Percentiles rank a stretch among this genome's conserved stretches.
Evolutionary conservation across 2,329 filamentous ascomycete species (phyloP).

Genomic region (Cladosporium cucumerinum): DNA sequence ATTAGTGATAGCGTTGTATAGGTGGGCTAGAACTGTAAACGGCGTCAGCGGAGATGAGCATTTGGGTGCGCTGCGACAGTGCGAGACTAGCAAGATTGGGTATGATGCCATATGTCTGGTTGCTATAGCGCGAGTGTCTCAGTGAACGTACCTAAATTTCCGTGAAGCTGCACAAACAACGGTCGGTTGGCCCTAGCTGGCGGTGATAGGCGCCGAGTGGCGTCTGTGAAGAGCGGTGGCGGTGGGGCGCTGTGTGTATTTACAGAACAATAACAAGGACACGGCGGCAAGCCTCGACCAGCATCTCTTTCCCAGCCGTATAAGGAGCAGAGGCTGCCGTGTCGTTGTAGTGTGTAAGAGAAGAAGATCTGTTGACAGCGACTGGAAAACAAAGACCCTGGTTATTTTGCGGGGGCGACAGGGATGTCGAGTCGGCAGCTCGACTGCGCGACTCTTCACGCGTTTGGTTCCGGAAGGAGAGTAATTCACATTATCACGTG

Average conservation of each 20-base stretch:
- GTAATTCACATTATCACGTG: not conserved
- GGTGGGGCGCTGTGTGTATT: not conserved
- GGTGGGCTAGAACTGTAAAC: constrained; percentile 2
- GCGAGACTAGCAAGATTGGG: constrained; percentile 6
- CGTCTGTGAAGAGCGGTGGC: constrained; percentile 6
- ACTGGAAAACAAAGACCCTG: not conserved
- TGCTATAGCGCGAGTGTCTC: constrained; percentile 12
- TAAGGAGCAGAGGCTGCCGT: not conserved
- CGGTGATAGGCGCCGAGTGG: not conserved
- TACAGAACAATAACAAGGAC: constrained; percentile 1
- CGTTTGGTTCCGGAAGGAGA: not conserved
- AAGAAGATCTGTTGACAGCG: not conserved
- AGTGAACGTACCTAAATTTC: constrained; percentile 9
- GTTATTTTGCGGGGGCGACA: too few species aligned
- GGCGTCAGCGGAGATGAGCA: constrained; percentile 8
- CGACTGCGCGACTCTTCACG: not conserved
- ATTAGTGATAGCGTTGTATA: constrained; percentile 15
- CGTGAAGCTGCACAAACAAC: constrained; percentile 16
- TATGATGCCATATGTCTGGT: constrained; percentile 11
- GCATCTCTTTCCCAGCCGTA: constrained; percentile 2
- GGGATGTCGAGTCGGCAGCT: not conserved
- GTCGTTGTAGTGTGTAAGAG: not conserved
- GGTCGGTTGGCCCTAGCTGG: constrained; percentile 2
- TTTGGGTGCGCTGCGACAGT: not conserved
- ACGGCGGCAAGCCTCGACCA: not conserved